Percentiles rank a stretch among this genome's conserved stretches.
phyloP scores from a whole-genome alignment of 306 rosid genomes.

The Erythrophleum fordii region DNA sequence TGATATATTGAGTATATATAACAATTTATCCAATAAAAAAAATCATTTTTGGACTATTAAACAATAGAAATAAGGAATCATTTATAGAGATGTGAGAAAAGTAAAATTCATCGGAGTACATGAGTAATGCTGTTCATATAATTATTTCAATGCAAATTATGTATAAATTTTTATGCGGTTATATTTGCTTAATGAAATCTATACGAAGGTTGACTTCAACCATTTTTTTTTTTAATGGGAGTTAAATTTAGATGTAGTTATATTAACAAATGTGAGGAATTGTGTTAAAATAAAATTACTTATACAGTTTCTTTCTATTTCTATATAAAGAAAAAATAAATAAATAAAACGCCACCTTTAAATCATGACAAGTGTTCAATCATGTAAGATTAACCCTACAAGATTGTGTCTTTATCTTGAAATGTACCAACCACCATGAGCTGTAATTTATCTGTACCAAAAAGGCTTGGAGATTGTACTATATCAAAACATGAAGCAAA shows the following conservation, averaged over 20 bases:
- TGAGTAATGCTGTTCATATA: neutral
- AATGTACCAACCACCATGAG: neutral
- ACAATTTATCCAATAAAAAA: neutral
- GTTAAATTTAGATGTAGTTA: neutral
- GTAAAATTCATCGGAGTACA: neutral
- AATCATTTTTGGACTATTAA: neutral
- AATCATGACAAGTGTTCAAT: neutral
- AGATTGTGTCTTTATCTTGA: neutral
- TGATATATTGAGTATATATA: neutral
- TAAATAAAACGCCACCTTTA: neutral
- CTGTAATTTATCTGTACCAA: neutral
- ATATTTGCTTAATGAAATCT: neutral
- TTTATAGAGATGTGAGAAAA: neutral
- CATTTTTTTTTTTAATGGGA: neutral
- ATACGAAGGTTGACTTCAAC: neutral
- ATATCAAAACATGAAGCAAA: neutral
- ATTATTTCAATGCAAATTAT: neutral
- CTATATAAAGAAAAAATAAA: neutral
- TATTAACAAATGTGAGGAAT: neutral
- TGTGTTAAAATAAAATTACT: neutral
- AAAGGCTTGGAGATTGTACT: neutral
- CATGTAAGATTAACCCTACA: neutral
- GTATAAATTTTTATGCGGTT: neutral
- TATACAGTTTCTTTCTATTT: neutral
- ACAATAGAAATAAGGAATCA: neutral